Base-by-base conservation (phyloP, 2,329 filamentous ascomycete genomes). In the Aspergillus tamarii region DNA sequence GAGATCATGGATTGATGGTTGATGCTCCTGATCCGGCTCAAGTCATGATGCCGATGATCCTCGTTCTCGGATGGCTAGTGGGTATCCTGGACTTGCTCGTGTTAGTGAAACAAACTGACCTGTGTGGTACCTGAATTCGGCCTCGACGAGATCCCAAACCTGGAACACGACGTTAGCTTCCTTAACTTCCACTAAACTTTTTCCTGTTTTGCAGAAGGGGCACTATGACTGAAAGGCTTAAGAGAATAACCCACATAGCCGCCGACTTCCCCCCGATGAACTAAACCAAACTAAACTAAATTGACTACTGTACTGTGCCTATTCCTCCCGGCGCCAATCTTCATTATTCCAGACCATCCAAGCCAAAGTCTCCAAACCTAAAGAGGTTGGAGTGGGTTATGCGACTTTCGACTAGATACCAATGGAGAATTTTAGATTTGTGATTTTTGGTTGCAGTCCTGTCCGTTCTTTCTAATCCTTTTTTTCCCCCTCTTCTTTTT, bases 271-370 rank as follows among this genome's bases (percentile, higher is more conserved):
- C 48, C 28, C 48, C 48, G 28, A 32, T 32, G 48, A 52, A 52
- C 48, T 21, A 61, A 63, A 57, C 56, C 48, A 45, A 30, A 50
- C 57, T 48, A 60, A 61, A 63, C 58, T 41, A 59, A 62, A 36
- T 30, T 52, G 26, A 62, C 59, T 62, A 60, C 63, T 62, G 60
- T 66, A 62, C 21, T 52, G 62, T 66, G 67, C 64, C 66, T 66
- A 64, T 66, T 69, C 62, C 66, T 69, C 64, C 64, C 62, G 64
- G 63, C 61, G 64, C 64, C 65, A 69, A 67, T 67, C 63, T 69
- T 69, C 64, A 64, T 67, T 62, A 64, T 66, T 68, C 65, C 64
- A 68, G 57, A 59, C 66, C 64, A 64, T 66, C 67, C 63, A 63
- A 52, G 28, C 48, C 48, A 45, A 23, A 41, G 43, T 39, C 55